A percentile compares a stretch with the other conserved stretches of the same genome.
These are phyloP conservation scores for Raphanus raphanistrum DNA, from an alignment of 345 rosid species.

Conservation along the genomic window DNA sequence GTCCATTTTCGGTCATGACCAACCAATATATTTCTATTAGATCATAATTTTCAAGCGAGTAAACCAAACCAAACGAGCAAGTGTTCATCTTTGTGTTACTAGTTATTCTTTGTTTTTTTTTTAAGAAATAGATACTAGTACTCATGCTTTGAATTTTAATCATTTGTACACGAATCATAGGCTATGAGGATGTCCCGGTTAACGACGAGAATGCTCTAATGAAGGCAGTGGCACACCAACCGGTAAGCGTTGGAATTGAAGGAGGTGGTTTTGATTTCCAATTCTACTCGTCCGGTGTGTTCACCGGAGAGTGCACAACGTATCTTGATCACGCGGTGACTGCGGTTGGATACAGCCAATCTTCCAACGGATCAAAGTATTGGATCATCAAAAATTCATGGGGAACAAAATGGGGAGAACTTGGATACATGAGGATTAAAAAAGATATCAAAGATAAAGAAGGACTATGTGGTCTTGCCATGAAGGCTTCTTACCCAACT, in stretches of 20 bases:
- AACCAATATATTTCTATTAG: background rate
- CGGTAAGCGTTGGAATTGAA: constrained; percentile 57
- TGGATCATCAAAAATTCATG: constrained; percentile 71
- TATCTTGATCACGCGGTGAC: constrained; percentile 52
- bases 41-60: background rate
- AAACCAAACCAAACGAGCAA: background rate
- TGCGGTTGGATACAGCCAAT: constrained; percentile 52
- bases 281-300: constrained; percentile 54
- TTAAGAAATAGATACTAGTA: background rate
- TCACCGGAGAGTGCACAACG: constrained; percentile 44
- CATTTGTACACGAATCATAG: constrained; percentile 15
- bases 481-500: constrained; percentile 53
- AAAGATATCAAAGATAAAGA: constrained; percentile 35
- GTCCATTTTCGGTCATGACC: background rate
- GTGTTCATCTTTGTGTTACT: background rate
- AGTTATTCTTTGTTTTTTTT: background rate
- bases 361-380: constrained; percentile 37
- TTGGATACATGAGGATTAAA: constrained; percentile 56
- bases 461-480: constrained; percentile 68
- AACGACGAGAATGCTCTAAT: constrained; percentile 51
- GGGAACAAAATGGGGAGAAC: constrained; percentile 65
- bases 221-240: constrained; percentile 61
- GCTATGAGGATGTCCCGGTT: constrained; percentile 54
- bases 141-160: background rate
- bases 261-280: constrained; percentile 46